Evolutionary conservation across 305 asterid species (phyloP).

Genomic region (Fraxinus sp.): DNA sequence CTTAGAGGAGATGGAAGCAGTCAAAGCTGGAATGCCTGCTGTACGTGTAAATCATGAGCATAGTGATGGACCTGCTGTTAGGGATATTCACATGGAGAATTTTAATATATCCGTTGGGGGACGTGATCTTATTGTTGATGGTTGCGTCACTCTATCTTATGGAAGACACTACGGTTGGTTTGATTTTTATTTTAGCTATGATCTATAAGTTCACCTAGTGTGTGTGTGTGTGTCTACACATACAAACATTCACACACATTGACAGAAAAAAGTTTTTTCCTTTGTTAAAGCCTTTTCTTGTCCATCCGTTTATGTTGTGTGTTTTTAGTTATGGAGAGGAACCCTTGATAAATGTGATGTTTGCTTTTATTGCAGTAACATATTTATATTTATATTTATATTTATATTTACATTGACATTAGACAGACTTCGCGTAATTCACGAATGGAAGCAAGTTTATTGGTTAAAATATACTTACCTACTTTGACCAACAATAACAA

Average conservation of each 20-base stretch:
- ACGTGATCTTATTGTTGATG: constrained; percentile 91
- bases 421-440: constrained; percentile 6
- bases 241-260: not conserved
- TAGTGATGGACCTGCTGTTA: constrained; percentile 63
- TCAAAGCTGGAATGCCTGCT: constrained; percentile 93
- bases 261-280: not conserved
- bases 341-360: constrained; percentile 14
- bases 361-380: constrained; percentile 8
- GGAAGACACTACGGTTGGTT: constrained; percentile 96
- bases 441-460: constrained; percentile 18
- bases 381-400: not conserved
- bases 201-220: not conserved
- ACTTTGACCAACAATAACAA: constrained; percentile 1
- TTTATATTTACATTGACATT: constrained; percentile 5
- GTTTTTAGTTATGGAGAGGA: constrained; percentile 18
- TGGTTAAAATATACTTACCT: not conserved
- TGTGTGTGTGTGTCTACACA: not conserved
- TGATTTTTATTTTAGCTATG: constrained; percentile 27
- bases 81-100: constrained; percentile 93
- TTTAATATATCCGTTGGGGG: constrained; percentile 95
- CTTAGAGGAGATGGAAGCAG: constrained; percentile 92
- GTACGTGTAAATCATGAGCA: constrained; percentile 72
- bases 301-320: constrained; percentile 11
- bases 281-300: constrained; percentile 3
- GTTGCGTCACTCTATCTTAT: constrained; percentile 73